Evolutionary conservation across 371 early-diverging fungal genomes (phyloP).

Genomic region (Zancudomyces culisetae): DNA sequence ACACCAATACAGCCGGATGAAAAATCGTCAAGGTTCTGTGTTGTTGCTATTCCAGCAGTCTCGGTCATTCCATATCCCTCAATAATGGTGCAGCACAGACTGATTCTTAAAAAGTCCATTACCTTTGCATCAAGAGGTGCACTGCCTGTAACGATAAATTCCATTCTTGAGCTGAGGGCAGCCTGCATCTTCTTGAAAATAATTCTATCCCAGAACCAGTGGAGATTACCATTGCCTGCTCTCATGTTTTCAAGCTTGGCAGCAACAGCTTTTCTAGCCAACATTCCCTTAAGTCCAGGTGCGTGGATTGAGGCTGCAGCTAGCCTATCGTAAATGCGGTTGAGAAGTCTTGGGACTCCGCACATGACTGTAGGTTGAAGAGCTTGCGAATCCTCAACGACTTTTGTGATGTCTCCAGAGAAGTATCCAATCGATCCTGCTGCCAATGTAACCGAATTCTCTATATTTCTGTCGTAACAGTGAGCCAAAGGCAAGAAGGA

Average conservation of each 20-base stretch:
- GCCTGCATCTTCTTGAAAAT: slow-evolving; percentile 72
- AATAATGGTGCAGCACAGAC: slow-evolving; percentile 58
- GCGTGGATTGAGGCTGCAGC: slow-evolving; percentile 40
- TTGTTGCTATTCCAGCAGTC: slow-evolving; percentile 40
- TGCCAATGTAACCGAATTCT: slow-evolving; percentile 24
- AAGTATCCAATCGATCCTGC: slow-evolving; percentile 59
- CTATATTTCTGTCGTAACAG: slow-evolving; percentile 60
- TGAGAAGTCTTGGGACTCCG: slow-evolving; percentile 81
- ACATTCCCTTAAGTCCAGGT: slow-evolving; percentile 32
- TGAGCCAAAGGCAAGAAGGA: slow-evolving; percentile 76
- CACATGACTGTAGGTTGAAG: slow-evolving; percentile 68
- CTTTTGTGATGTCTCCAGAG: slow-evolving; percentile 50
- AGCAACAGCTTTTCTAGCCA: slow-evolving; percentile 45
- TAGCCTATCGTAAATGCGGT: slow-evolving; percentile 67
- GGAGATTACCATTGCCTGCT: slow-evolving; percentile 34
- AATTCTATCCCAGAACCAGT: slow-evolving; percentile 71
- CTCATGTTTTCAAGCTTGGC: slow-evolving; percentile 36
- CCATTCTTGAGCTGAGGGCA: slow-evolving; percentile 78
- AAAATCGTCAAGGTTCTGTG: slow-evolving; percentile 33
- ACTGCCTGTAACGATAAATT: slow-evolving; percentile 51
- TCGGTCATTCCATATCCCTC: slow-evolving; percentile 96
- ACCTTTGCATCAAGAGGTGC: slow-evolving; percentile 80
- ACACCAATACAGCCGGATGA: slow-evolving; percentile 70
- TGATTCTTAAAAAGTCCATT: slow-evolving; percentile 67
- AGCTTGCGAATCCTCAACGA: slow-evolving; percentile 62